Evolutionary conservation across 192 early-diverging fungal genomes (phyloP).

Genomic region (Entomortierella lignicola): DNA sequence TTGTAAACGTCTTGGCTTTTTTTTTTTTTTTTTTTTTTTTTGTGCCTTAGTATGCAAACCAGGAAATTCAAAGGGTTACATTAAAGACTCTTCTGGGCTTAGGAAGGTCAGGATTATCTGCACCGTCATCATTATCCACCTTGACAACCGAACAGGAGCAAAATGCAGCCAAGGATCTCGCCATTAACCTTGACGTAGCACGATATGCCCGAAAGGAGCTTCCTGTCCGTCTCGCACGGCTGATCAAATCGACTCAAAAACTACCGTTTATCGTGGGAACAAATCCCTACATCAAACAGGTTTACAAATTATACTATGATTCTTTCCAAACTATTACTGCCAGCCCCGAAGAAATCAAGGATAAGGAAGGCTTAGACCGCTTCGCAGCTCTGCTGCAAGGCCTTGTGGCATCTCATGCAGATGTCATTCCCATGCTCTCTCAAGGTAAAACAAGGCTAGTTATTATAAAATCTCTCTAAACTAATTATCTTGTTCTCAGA

Average conservation of each 20-base stretch:
- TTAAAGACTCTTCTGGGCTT: conserved; percentile 81
- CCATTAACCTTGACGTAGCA: conserved; percentile 67
- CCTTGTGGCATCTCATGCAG: conserved; percentile 80
- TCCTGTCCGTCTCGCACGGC: conserved; percentile 88
- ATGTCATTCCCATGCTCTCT: conserved; percentile 92
- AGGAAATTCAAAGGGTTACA: conserved; percentile 76
- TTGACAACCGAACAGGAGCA: conserved; percentile 13
- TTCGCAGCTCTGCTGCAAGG: conserved; percentile 79
- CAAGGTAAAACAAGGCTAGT: conserved; percentile 69
- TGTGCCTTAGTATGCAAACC: conserved; percentile 64
- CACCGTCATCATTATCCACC: conserved; percentile 55
- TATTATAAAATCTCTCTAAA: too few species aligned
- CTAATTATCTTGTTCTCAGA: not conserved
- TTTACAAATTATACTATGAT: conserved; percentile 93
- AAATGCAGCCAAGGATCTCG: conserved; percentile 27
- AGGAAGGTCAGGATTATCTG: conserved; percentile 52
- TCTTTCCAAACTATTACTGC: conserved; percentile 71
- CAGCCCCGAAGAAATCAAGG: conserved; percentile 75
- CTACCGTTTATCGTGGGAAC: conserved; percentile 97
- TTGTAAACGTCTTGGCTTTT: too few species aligned
- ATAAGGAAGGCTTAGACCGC: conserved; percentile 79
- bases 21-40: not conserved
- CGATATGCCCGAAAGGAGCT: conserved; percentile 81
- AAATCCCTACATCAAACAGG: conserved; percentile 88
- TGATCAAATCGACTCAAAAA: conserved; percentile 88